Evolutionary conservation across 1,284 basidiomycete genomes (phyloP).

Genomic region (Polyporus tsugae): DNA sequence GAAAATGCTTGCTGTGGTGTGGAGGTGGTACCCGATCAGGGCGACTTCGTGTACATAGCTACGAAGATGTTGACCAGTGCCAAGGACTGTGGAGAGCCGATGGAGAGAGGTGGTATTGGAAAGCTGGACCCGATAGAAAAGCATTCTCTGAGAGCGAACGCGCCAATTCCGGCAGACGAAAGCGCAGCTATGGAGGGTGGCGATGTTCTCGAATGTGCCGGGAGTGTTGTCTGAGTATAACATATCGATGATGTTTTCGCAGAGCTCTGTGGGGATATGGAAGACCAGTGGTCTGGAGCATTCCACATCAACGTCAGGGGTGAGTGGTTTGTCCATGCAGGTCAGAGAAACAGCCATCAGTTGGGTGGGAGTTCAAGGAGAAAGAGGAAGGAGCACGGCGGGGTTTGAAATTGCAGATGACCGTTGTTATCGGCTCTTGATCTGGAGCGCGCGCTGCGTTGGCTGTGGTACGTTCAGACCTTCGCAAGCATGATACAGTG

Average conservation of each 20-base stretch:
- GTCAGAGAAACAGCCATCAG: too few relatives aligned
- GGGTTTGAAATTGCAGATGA: too few relatives aligned
- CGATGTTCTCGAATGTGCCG: neutral
- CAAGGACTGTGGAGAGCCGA: neutral
- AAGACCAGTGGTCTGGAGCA: neutral
- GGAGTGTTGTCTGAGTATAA: neutral
- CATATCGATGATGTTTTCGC: slow-evolving; percentile 6
- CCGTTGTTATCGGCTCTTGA: too few relatives aligned
- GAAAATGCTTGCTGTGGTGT: neutral
- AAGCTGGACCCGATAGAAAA: neutral
- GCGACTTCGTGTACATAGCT: neutral
- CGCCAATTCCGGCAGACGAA: neutral
- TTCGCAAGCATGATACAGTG: too few relatives aligned
- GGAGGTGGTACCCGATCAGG: neutral
- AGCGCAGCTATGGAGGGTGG: slow-evolving; percentile 1
- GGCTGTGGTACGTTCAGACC: too few relatives aligned
- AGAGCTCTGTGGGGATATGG: neutral
- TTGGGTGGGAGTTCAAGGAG: too few relatives aligned
- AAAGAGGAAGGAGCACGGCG: too few relatives aligned
- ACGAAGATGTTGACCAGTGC: neutral
- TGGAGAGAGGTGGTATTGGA: neutral
- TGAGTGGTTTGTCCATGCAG: too few relatives aligned
- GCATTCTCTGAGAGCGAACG: neutral
- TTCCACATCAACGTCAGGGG: neutral
- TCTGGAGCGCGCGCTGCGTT: too few relatives aligned